Percentiles rank a stretch among this genome's conserved stretches.
phyloP scores from a whole-genome alignment of 2,329 filamentous ascomycete species.

The Fusarium bactridioides region DNA sequence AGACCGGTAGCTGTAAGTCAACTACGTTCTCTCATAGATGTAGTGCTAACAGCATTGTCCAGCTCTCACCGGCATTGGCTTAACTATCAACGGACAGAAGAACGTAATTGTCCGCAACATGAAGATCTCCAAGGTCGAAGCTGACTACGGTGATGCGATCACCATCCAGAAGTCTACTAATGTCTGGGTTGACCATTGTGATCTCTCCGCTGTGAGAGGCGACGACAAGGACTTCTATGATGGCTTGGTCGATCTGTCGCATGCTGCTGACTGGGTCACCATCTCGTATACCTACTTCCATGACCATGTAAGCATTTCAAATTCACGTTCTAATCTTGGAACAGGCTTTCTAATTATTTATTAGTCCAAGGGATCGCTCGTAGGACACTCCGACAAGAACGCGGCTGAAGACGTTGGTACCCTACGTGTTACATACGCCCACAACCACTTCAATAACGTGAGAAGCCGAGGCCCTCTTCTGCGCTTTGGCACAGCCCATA shows the following conservation, averaged over 20 bases:
- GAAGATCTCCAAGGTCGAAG: constrained; percentile 57
- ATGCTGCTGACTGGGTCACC: constrained; percentile 54
- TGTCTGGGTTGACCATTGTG: constrained; percentile 58
- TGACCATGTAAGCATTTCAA: constrained; percentile 44
- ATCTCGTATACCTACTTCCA: constrained; percentile 54
- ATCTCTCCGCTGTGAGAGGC: constrained; percentile 49
- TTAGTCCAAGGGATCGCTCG: constrained; percentile 62
- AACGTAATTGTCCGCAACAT: constrained; percentile 68
- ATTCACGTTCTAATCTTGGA: too few species aligned
- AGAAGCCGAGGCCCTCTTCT: constrained; percentile 66
- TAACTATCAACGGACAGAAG: constrained; percentile 28
- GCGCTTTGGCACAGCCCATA: constrained; percentile 69
- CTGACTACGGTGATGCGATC: constrained; percentile 59
- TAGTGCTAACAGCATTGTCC: rapidly evolving
- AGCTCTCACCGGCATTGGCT: constrained; percentile 33
- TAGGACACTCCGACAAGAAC: constrained; percentile 69
- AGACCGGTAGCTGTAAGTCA: constrained; percentile 30
- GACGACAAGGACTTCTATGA: constrained; percentile 55
- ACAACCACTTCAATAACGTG: constrained; percentile 68
- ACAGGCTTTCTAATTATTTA: too few species aligned
- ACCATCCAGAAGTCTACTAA: constrained; percentile 56
- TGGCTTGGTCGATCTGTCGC: constrained; percentile 54
- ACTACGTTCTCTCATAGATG: rapidly evolving
- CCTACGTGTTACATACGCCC: constrained; percentile 65
- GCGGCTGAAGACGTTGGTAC: constrained; percentile 64